Conservation (phyloP, 2,329 filamentous ascomycete genomes). For the Sordariomycetes sp. region DNA sequence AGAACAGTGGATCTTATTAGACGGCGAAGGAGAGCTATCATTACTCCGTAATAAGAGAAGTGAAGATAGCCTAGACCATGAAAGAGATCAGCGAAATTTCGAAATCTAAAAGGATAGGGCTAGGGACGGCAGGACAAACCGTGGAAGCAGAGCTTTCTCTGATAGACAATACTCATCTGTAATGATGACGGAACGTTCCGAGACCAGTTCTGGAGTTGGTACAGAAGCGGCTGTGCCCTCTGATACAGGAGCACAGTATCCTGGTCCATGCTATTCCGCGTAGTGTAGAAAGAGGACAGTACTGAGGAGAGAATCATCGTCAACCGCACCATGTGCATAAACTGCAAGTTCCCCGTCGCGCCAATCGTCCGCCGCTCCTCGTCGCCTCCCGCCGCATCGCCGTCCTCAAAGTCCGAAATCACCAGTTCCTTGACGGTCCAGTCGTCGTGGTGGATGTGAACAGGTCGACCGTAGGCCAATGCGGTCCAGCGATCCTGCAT, state of each 20-base stretch:
- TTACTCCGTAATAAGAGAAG: constrained; percentile 27
- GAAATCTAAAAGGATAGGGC: constrained; percentile 25
- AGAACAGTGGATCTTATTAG: constrained; percentile 17
- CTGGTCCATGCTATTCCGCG: constrained; percentile 14
- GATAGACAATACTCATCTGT: constrained; percentile 23
- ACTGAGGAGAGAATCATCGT: constrained; percentile 31
- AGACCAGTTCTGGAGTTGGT: constrained; percentile 28
- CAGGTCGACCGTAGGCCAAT: constrained; percentile 28
- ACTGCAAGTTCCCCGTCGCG: constrained; percentile 24
- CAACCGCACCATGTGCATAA: constrained; percentile 30
- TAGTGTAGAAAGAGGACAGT: constrained; percentile 28
- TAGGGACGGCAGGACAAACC: constrained; percentile 16
- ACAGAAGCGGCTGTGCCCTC: constrained; percentile 31
- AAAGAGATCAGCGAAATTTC: constrained; percentile 24
- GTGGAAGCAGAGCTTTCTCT: constrained; percentile 19
- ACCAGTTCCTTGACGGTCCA: constrained; percentile 26
- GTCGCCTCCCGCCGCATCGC: not conserved
- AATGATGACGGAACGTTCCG: constrained; percentile 25
- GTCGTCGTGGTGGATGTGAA: constrained; percentile 25
- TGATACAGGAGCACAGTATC: constrained; percentile 23
- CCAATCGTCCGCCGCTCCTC: constrained; percentile 8
- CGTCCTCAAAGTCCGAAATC: constrained; percentile 10
- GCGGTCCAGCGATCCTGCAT: constrained; percentile 46
- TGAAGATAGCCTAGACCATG: constrained; percentile 21
- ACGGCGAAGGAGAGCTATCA: constrained; percentile 26